Percentiles rank a stretch among this genome's conserved stretches.
Conservation (phyloP, 768 basidiomycete genomes). For the Favolaschia claudopus region DNA sequence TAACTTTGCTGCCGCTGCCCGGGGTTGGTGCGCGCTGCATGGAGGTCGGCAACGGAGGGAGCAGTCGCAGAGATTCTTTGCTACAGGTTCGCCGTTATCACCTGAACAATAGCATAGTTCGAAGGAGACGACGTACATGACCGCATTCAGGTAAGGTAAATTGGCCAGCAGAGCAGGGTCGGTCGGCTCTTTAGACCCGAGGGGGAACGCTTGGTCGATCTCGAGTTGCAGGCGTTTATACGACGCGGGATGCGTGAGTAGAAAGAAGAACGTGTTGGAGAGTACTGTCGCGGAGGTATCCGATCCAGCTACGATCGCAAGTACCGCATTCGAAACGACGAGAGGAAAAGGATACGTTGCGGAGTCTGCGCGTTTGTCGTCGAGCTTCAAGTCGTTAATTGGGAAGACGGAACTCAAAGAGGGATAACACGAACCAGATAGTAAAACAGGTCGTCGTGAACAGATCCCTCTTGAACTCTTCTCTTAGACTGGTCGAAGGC, state of each 20-base stretch:
- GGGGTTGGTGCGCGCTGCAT: slow-evolving; percentile 9
- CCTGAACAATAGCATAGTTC: too few species aligned
- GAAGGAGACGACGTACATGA: slow-evolving; percentile 35
- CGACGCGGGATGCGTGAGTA: slow-evolving; percentile 46
- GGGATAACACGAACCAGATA: slow-evolving; percentile 2
- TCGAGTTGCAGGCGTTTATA: slow-evolving; percentile 49
- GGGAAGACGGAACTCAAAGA: too few species aligned
- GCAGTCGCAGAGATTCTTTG: slow-evolving; percentile 11
- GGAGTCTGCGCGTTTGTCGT: not conserved
- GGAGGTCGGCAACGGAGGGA: not conserved
- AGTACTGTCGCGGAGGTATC: slow-evolving; percentile 57
- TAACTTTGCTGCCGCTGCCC: slow-evolving; percentile 9
- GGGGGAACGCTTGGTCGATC: slow-evolving; percentile 39
- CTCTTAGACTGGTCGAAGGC: slow-evolving; percentile 4
- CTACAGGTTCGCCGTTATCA: slow-evolving; percentile 3
- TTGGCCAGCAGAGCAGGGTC: slow-evolving; percentile 26
- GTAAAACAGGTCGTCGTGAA: slow-evolving; percentile 15
- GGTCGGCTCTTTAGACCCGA: not conserved
- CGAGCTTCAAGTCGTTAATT: not conserved
- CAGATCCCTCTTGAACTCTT: slow-evolving; percentile 5
- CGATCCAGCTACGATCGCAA: slow-evolving; percentile 51
- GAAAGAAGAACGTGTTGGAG: slow-evolving; percentile 45
- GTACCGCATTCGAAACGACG: slow-evolving; percentile 10
- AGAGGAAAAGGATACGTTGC: slow-evolving; percentile 4
- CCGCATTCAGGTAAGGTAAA: slow-evolving; percentile 44